Evolutionary conservation across 306 rosid species (phyloP).

Genomic region (Begonia peltatifolia): DNA sequence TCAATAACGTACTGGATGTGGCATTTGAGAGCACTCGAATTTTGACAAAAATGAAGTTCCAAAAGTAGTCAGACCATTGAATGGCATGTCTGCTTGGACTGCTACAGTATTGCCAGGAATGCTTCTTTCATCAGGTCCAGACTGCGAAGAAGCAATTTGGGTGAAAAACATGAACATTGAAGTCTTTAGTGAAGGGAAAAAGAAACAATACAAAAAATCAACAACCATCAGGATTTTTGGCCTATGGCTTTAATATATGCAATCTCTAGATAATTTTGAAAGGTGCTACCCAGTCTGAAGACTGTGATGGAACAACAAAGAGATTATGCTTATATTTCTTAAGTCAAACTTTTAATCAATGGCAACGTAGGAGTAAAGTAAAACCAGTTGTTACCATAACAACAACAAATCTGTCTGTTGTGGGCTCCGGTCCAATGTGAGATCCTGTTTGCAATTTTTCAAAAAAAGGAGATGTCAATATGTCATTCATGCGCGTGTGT

Average conservation of each 20-base stretch:
- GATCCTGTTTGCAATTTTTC: constrained; percentile 42
- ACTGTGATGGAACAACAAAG: no score
- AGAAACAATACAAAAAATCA: no score
- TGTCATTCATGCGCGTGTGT: not conserved
- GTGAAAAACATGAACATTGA: not conserved
- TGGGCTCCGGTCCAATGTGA: constrained; percentile 98
- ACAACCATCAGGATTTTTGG: no score
- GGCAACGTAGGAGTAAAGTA: no score
- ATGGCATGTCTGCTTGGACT: constrained; percentile 99
- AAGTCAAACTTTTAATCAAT: no score
- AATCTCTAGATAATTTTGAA: no score
- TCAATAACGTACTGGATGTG: constrained; percentile 60
- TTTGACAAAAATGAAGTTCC: constrained; percentile 92
- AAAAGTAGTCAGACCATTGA: constrained; percentile 65
- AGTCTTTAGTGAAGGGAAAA: no score
- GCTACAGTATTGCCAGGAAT: constrained; percentile 93
- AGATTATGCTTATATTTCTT: no score
- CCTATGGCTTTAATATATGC: no score
- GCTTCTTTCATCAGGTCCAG: constrained; percentile 93
- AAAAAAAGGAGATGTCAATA: constrained; percentile 6
- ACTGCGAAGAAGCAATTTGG: constrained; percentile 18
- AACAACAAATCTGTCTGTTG: constrained; percentile 96
- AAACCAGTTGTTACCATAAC: constrained; percentile 56
- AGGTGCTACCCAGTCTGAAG: no score
- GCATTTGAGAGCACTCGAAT: constrained; percentile 95